phyloP scores from a whole-genome alignment of 225 moss, liverwort and hornwort genomes.

The Sphagnum contortum region DNA sequence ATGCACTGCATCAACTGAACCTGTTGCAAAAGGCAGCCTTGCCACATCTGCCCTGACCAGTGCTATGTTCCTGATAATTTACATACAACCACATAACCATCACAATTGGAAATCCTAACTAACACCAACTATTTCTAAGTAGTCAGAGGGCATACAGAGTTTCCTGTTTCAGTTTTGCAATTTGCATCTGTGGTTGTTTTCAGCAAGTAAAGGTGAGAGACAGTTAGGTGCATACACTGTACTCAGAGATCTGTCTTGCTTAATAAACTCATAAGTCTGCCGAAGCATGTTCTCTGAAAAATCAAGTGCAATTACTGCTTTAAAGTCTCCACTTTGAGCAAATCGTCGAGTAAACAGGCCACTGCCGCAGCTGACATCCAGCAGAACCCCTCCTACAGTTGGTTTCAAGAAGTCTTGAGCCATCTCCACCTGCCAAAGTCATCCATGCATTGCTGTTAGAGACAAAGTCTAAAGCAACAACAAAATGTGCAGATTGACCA shows the following conservation, averaged over 20 bases:
- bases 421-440: constrained; percentile 46
- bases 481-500: too few relatives aligned
- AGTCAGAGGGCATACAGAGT: too few relatives aligned
- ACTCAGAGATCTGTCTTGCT: constrained; percentile 30
- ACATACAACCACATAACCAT: too few relatives aligned
- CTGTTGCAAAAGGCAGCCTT: constrained; percentile 39
- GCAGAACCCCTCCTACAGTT: constrained; percentile 53
- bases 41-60: constrained; percentile 48
- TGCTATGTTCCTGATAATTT: constrained; percentile 23
- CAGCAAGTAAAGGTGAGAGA: too few relatives aligned
- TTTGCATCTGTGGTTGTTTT: too few relatives aligned
- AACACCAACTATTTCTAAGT: too few relatives aligned
- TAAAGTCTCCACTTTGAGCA: constrained; percentile 44
- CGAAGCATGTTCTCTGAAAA: constrained; percentile 84
- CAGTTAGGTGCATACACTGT: constrained; percentile 15
- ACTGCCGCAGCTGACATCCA: constrained; percentile 78
- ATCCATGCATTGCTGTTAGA: too few relatives aligned
- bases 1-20: constrained; percentile 48
- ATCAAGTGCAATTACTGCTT: constrained; percentile 56
- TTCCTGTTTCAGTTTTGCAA: too few relatives aligned
- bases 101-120: too few relatives aligned
- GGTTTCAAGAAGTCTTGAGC: constrained; percentile 56
- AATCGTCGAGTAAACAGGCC: constrained; percentile 69
- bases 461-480: too few relatives aligned
- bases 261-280: constrained; percentile 55